These are phyloP conservation scores for Trametes meyenii DNA, from an alignment of 768 basidiomycete genomes.

Conservation along the genomic window DNA sequence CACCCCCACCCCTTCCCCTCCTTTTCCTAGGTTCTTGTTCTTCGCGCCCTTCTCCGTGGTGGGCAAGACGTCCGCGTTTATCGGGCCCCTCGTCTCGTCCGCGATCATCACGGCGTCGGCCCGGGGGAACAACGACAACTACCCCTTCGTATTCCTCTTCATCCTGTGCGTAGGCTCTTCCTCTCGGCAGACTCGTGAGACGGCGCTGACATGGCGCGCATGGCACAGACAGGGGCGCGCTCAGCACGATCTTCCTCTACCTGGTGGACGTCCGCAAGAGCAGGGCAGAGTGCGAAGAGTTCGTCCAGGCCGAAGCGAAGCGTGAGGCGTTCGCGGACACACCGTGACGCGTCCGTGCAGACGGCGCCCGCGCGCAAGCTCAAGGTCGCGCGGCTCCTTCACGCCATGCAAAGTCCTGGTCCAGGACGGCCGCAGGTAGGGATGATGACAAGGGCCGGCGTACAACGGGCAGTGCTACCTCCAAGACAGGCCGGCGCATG, in stretches of 20 bases:
- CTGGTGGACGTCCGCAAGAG: constrained; percentile 69
- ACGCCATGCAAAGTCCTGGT: too few species aligned
- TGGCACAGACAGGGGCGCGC: constrained; percentile 44
- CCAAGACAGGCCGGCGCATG: too few species aligned
- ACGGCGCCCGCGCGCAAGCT: too few species aligned
- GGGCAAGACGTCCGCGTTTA: constrained; percentile 77
- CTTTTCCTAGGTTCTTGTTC: constrained; percentile 67
- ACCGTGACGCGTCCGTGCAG: not conserved
- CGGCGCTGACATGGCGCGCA: not conserved
- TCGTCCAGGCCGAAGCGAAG: constrained; percentile 55
- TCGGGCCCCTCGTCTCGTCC: constrained; percentile 74
- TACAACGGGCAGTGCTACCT: too few species aligned
- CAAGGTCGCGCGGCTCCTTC: too few species aligned
- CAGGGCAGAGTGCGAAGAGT: constrained; percentile 61
- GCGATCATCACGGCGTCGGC: constrained; percentile 72
- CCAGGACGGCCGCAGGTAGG: too few species aligned
- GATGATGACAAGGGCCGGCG: too few species aligned
- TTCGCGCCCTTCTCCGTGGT: constrained; percentile 77
- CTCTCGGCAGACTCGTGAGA: not conserved
- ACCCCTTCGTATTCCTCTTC: constrained; percentile 77
- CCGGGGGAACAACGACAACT: constrained; percentile 71
- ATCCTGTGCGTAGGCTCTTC: constrained; percentile 54
- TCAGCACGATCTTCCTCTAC: constrained; percentile 62
- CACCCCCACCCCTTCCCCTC: too few species aligned
- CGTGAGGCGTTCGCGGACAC: constrained; percentile 40